phyloP scores from a whole-genome alignment of 2,329 filamentous ascomycete species.

The Curvularia lunata region DNA sequence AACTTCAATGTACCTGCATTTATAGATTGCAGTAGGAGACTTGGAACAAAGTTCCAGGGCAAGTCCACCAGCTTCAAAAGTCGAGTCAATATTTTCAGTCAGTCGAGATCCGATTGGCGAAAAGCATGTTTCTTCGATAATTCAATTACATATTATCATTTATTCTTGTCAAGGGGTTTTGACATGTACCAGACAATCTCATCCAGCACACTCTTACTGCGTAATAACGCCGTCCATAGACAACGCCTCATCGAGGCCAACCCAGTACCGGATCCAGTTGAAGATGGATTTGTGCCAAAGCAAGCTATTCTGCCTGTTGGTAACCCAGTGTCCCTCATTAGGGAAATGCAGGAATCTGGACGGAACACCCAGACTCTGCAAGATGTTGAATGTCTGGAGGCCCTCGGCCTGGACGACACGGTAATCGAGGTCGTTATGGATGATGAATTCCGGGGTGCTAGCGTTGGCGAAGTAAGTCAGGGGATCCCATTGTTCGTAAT shows the following conservation, averaged over 20 bases:
- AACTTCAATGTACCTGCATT: no score
- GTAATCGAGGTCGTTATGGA: conserved; percentile 89
- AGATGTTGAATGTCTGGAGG: conserved; percentile 80
- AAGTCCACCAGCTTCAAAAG: neutral
- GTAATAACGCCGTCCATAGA: conserved; percentile 41
- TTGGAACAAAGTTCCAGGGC: neutral
- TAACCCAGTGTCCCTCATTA: conserved; percentile 79
- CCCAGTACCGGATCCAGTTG: conserved; percentile 47
- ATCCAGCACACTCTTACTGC: conserved; percentile 26
- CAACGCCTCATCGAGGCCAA: conserved; percentile 40
- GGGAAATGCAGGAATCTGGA: conserved; percentile 82
- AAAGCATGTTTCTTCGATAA: neutral
- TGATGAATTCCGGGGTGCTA: conserved; percentile 84
- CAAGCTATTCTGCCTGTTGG: conserved; percentile 87
- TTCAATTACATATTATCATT: neutral
- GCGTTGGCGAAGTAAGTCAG: conserved; percentile 68
- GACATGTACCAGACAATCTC: neutral
- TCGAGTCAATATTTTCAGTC: neutral
- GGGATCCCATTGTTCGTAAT: conserved; percentile 65
- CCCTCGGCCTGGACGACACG: conserved; percentile 86
- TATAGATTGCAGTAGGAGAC: no score
- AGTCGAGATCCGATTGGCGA: neutral
- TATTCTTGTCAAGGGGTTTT: neutral
- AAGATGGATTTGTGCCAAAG: conserved; percentile 74
- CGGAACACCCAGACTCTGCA: conserved; percentile 77